Evolutionary conservation across 306 rosid genomes (phyloP), one percentile per base, ranked within the genome.

Genomic region (Fagus crenata): DNA sequence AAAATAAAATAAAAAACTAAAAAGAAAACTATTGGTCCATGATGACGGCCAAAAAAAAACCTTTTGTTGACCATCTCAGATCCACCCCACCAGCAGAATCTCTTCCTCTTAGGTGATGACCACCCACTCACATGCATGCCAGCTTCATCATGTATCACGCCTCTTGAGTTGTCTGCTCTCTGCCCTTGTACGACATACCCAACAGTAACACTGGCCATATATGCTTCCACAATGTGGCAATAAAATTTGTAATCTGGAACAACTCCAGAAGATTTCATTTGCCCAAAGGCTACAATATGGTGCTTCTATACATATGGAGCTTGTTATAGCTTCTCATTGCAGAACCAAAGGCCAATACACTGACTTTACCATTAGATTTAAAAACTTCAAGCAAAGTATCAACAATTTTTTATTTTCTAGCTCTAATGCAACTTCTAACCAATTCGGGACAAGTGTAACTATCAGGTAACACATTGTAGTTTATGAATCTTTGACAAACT

Each of bases 241-340:
- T 85, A 91, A 51, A 91, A 85, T 39, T 77, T 77, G 1, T 88
- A 83, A 81, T 86, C 78, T 6, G 80, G 53, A 76, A 54, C 65
- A 74, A 86, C 60, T 49, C 68, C 40, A 9, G 69, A 41, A 6
- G 81, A 82, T 72, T 80, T 82, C 92, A 88, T 54, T 71, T 64
- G 13, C 4, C 81, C 84, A 64, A 72, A 89, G 49, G 86, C 65
- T 28, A 51, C 78, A 49, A 87, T 74, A 41, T 22, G 28, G 86
- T 88, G 63, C 80, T 86, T 79, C 82, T 86, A 84, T 78, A 88
- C 93, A 91, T 91, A 54, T 89, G 97, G 75, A 91, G 81, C 89
- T 82, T 84, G 67, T 91, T 91, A 36, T 91, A 91, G 64, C 85
- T 83, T 82, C 72, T 80, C 87, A 91, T 80, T 9, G 89, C 87